A percentile compares a stretch with the other conserved stretches of the same genome.
Evolutionary conservation across 2,329 filamentous ascomycete species (phyloP).

Genomic region (Monilinia fructicola): DNA sequence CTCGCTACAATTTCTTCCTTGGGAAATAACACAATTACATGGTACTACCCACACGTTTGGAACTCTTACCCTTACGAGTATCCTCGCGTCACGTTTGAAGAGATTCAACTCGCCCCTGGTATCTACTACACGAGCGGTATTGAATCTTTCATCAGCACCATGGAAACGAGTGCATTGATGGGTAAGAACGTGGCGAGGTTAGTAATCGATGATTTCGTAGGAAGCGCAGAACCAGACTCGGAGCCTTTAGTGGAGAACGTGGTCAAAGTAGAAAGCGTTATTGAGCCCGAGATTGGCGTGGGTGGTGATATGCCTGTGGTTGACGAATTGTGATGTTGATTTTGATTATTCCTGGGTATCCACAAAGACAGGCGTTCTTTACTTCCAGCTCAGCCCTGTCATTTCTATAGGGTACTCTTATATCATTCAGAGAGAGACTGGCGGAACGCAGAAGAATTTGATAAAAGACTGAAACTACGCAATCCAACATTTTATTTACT

Average conservation of each 20-base stretch:
- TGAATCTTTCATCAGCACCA: conserved; percentile 92
- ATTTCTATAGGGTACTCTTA: not conserved
- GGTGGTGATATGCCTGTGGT: conserved; percentile 11
- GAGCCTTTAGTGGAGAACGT: not conserved
- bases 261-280: not conserved
- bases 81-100: conserved; percentile 86
- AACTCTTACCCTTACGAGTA: conserved; percentile 80
- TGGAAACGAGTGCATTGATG: conserved; percentile 94
- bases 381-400: not conserved
- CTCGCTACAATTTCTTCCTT: conserved; percentile 30
- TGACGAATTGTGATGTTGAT: conserved; percentile 10
- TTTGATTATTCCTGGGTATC: not conserved
- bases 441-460: not conserved
- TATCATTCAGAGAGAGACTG: not conserved
- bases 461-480: not conserved
- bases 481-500: not conserved
- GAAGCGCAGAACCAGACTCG: conserved; percentile 24
- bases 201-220: conserved; percentile 60
- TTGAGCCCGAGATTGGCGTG: not conserved
- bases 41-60: conserved; percentile 77
- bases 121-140: conserved; percentile 75
- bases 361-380: not conserved
- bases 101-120: conserved; percentile 64
- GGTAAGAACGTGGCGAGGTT: conserved; percentile 80
- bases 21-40: conserved; percentile 62